Evolutionary conservation across 106 monocot genomes (phyloP), one percentile per base, ranked within the genome.

Genomic region (Triglochin maritima): DNA sequence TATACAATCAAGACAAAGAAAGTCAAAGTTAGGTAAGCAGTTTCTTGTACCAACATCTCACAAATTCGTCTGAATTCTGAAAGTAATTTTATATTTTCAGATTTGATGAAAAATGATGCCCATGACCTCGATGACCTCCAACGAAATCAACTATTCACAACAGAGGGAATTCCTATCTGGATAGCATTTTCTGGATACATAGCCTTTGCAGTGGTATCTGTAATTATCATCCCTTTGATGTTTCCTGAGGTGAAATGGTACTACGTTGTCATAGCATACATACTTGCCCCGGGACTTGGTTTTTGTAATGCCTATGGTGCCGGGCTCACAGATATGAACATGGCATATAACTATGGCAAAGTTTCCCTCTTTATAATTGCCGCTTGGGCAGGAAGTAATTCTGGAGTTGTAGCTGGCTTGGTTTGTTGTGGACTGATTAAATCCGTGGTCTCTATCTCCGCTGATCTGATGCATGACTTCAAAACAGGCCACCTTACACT

Each of bases 231-330:
- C 62, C 94, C 94, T 3, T 41, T 60, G 53, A 95, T 95, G 79
- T 95, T 95, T 68, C 83, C 82, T 17, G 77, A 81, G 68, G 72
- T 95, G 63, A 87, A 81, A 59, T 95, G 89, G 89, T 95, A 87
- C 84, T 95, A 87, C 49, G 74, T 90, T 12, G 62, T 85, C 57
- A 66, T 87, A 4, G 83, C 93, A 8, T 93, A 88, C 65, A 41
- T 86, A 46, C 77, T 93, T 13, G 88, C 93, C 48, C 93, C 93
- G 0, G 79, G 73, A 5, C 78, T 93, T 0, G 83, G 93, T 46
- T 93, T 93, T 78, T 93, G 93, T 83, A 93, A 93, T 71, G 93
- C 93, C 45, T 93, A 88, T 57, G 88, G 93, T 12, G 86, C 93
- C 3, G 93, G 93, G 9, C 83, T 93, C 11, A 93, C 93, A 2